Conservation (phyloP, 2,329 filamentous ascomycete species). For the Beauveria sp. region DNA sequence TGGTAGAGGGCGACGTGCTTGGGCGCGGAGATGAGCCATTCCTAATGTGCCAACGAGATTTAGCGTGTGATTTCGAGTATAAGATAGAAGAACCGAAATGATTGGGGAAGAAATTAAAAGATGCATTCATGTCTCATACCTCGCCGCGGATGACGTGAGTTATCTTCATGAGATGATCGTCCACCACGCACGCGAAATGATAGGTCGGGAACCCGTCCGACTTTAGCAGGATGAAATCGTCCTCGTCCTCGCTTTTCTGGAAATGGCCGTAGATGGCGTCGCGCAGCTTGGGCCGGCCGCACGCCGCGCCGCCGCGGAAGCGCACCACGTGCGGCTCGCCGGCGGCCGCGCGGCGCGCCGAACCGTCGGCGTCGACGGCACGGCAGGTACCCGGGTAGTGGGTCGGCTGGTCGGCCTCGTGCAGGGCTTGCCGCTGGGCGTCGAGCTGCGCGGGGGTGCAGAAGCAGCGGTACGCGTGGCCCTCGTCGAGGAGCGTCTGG, state of each 20-base stretch:
- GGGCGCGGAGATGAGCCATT: conserved; percentile 95
- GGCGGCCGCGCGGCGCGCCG: conserved; percentile 58
- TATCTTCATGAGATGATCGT: conserved; percentile 92
- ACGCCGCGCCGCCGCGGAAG: conserved; percentile 50
- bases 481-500: conserved; percentile 57
- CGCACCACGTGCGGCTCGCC: conserved; percentile 72
- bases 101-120: too few relatives aligned
- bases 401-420: conserved; percentile 39
- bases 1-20: conserved; percentile 64
- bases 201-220: conserved; percentile 91
- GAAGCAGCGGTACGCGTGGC: conserved; percentile 88
- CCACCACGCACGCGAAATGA: conserved; percentile 93
- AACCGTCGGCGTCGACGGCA: conserved; percentile 57
- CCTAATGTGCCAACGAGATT: conserved; percentile 28
- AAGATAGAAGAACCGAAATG: not conserved
- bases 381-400: conserved; percentile 61
- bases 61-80: not conserved
- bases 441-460: conserved; percentile 68
- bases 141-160: conserved; percentile 91
- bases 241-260: conserved; percentile 47
- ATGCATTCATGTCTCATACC: not conserved
- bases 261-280: conserved; percentile 76
- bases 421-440: conserved; percentile 54
- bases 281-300: conserved; percentile 53
- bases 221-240: conserved; percentile 87